Conservation (phyloP, 352 stramenopile species). For the Globisporangium irregulare region DNA sequence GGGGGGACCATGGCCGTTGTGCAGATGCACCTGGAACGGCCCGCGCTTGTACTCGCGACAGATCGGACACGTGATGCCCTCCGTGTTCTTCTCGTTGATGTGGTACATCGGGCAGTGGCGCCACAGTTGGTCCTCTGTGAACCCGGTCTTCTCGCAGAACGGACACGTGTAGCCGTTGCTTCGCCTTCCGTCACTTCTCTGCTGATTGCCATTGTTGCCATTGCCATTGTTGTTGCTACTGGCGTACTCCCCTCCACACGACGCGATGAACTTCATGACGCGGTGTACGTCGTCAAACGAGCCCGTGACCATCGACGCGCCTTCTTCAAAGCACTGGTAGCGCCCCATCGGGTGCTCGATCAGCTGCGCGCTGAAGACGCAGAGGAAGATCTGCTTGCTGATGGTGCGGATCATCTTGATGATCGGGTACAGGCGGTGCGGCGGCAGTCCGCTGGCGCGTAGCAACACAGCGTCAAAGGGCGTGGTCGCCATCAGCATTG, state of each 20-base stretch:
- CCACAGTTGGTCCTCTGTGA: constrained; percentile 83
- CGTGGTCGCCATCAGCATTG: background rate
- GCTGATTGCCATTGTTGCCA: constrained; percentile 20
- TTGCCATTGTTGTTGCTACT: background rate
- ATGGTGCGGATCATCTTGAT: constrained; percentile 67
- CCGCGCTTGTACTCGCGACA: constrained; percentile 60
- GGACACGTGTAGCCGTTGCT: constrained; percentile 51
- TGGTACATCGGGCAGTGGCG: constrained; percentile 80
- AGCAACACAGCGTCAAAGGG: constrained; percentile 71
- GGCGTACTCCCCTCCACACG: constrained; percentile 23
- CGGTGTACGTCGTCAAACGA: constrained; percentile 57
- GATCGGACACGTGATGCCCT: constrained; percentile 70
- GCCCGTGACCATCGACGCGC: constrained; percentile 80
- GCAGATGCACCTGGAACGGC: constrained; percentile 82
- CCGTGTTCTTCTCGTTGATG: constrained; percentile 83
- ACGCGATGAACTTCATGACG: constrained; percentile 68
- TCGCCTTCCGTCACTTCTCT: background rate
- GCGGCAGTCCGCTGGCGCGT: constrained; percentile 52
- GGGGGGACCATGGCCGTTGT: constrained; percentile 80
- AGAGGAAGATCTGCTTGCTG: constrained; percentile 83
- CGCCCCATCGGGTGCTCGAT: constrained; percentile 63
- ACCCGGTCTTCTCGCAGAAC: constrained; percentile 68
- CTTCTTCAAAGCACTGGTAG: constrained; percentile 77
- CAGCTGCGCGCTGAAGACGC: constrained; percentile 76
- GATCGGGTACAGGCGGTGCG: constrained; percentile 45